Base-by-base conservation (phyloP, 2,329 filamentous ascomycete genomes). In the Fusarium odoratissimum region DNA sequence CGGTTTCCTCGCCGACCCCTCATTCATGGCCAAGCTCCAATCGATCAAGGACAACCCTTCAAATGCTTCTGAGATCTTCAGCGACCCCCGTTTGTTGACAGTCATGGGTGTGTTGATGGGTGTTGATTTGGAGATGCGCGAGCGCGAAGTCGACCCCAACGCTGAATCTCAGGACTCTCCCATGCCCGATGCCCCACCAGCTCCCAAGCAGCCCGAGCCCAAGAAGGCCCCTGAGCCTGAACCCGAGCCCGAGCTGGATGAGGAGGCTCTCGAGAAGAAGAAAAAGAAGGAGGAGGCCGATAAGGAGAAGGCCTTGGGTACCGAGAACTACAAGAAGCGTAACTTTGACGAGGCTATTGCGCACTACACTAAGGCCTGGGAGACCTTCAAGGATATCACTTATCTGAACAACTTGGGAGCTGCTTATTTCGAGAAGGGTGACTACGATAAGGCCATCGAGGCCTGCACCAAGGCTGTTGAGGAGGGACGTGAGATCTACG, bases 381-480 rank as follows among this genome's bases (percentile, higher is more conserved):
- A 97, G 67, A 83, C 93, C 42, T 88, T 94, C 89, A 96, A 98
- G 87, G 96, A 99, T 79, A 97, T 99, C 79, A 96, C 95, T 21
- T 99, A 99, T 84, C 88, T 98, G 67, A 99, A 97, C 86, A 99
- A 99, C 84, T 89, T 97, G 37, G 94, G 95, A 67, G 96, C 96
- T 7, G 96, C 95, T 67, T 91, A 97, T 79, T 98, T 95, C 77
- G 96, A 99, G 83, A 98, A 98, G 87, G 95, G 95, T 64, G 96
- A 98, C 81, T 97, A 93, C 82, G 89, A 97, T 78, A 93, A 91
- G 64, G 91, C 92, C 75, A 95, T 99, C 73, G 93, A 97, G 77
- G 86, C 91, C 21, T 99, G 96, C 85, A 91, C 93, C 77, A 91
- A 94, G 84, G 96, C 97, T 16, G 89, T 97, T 60, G 92, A 97